Base-by-base conservation (phyloP, 2,329 filamentous ascomycete genomes). In the Whalleya microplaca region DNA sequence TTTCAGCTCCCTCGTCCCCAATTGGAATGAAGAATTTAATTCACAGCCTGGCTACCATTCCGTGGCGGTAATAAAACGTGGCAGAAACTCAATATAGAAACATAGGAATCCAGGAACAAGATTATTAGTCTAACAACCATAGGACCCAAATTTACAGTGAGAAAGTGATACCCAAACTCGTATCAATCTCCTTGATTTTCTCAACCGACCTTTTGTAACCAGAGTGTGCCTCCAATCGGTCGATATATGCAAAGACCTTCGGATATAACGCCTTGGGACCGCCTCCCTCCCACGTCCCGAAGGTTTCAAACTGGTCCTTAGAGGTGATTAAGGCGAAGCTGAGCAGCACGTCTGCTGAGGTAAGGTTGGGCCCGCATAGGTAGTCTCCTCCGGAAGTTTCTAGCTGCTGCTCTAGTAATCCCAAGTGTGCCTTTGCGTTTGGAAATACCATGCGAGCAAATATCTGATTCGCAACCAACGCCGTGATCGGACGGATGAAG, bases 261-360 rank as follows among this genome's bases (percentile, higher is more conserved):
- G 82, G 82, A 55, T 74, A 78, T 47, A 72, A 66, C 3, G 61
- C 63, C 57, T 67, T 68, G 63, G 77, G 78, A 8, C 71, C 72
- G 21, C 70, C 73, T 3, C 67, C 71, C 52, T 77, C 71, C 71
- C 76, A 83, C 21, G 63, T 65, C 7, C 76, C 78, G 56, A 81
- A 71, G 0, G 65, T 64, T 23, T 76, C 71, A 42, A 80, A 70
- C 51, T 71, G 71, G 14, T 69, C 64, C 62, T 75, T 73, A 37
- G 74, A 74, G 9, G 75, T 75, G 48, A 84, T 75, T 53, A 84
- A 70, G 14, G 76, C 77, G 70, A 81, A 84, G 69, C 80, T 82
- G 64, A 84, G 70, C 51, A 84, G 69, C 54, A 84, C 78, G 59
- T 84, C 82, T 6, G 80, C 82, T 0, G 80, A 77, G 2, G 80